These are phyloP conservation scores for Cudoniella acicularis DNA, from an alignment of 495 filamentous ascomycete genomes.

Conservation along the genomic window DNA sequence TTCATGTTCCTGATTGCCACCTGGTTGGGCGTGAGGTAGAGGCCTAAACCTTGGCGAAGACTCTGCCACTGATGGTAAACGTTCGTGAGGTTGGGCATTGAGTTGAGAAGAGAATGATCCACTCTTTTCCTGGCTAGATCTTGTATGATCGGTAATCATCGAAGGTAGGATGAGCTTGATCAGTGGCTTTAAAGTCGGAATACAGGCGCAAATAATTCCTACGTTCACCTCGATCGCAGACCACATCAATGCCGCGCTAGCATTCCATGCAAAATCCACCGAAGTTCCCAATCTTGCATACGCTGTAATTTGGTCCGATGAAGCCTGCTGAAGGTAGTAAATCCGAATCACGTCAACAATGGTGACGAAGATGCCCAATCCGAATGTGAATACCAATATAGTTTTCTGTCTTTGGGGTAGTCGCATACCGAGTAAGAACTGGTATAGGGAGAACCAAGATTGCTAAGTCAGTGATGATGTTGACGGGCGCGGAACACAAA, in stretches of 20 bases:
- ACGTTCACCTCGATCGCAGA: slow-evolving; percentile 86
- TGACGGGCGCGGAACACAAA: slow-evolving; percentile 25
- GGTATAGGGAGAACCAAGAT: slow-evolving; percentile 55
- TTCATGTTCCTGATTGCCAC: slow-evolving; percentile 27
- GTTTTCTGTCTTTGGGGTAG: slow-evolving; percentile 80
- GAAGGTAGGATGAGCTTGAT: slow-evolving; percentile 70
- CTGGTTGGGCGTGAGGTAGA: slow-evolving; percentile 23
- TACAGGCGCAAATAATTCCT: slow-evolving; percentile 82
- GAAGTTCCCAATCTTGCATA: slow-evolving; percentile 24
- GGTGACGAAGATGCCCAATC: slow-evolving; percentile 78
- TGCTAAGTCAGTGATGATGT: slow-evolving; percentile 28
- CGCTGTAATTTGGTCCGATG: slow-evolving; percentile 25
- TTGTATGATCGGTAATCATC: slow-evolving; percentile 35
- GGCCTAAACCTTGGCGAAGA: slow-evolving; percentile 2
- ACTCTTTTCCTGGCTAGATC: slow-evolving; percentile 4
- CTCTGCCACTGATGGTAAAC: slow-evolving; percentile 3
- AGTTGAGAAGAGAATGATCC: slow-evolving; percentile 13
- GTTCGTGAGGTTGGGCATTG: background rate
- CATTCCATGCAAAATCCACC: slow-evolving; percentile 59
- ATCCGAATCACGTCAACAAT: slow-evolving; percentile 86
- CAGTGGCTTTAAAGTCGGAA: slow-evolving; percentile 85
- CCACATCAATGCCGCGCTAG: slow-evolving; percentile 86
- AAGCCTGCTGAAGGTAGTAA: slow-evolving; percentile 79
- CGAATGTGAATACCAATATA: slow-evolving; percentile 78
- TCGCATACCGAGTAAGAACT: slow-evolving; percentile 78